Base-by-base conservation (phyloP, 352 stramenopile species). In the Thraustochytrium striatum region DNA sequence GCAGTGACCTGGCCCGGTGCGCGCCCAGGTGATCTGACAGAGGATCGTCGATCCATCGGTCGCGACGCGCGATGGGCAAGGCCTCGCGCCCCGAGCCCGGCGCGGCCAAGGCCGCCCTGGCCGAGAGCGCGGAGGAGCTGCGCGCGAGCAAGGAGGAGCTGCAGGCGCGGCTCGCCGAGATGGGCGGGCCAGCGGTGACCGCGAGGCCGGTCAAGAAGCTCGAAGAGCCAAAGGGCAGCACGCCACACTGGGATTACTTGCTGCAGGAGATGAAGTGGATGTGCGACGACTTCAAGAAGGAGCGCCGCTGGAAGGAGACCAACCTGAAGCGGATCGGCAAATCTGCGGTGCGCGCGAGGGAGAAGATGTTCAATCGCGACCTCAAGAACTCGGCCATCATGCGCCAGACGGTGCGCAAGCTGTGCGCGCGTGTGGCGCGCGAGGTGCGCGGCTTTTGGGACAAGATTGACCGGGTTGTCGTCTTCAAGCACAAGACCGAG, bases 401-500 rank as follows among this genome's bases (percentile, higher is more conserved):
- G 30, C 68, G 79, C 11, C 25, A 62, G 33, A 53, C 39, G 57
- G 80, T 52, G 52, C 33, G 39, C 30, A 81, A 79, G 72, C 50
- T 65, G 38, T 83, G 41, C 21, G 90, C 87, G 0, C 88, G 88
- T 58, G 88, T 98, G 0, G 89, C 87, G 0, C 79, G 94, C 1
- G 88, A 95, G 44, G 90, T 99, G 8, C 91, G 93, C 61, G 90
- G 91, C 36, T 98, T 96, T 68, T 99, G 96, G 96, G 87, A 83
- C 44, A 99, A 99, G 85, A 96, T 99, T 75, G 95, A 99, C 88
- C 94, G 97, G 79, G 90, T 99, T 61, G 94, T 99, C 61, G 89
- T 89, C 30, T 98, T 97, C 83, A 98, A 98, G 85, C 92, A 98
- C 84, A 97, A 97, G 81, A 72, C 33, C 25, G 30, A 81, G 41